phyloP scores from a whole-genome alignment of 139 green algal species.

The Closterium sp. region DNA sequence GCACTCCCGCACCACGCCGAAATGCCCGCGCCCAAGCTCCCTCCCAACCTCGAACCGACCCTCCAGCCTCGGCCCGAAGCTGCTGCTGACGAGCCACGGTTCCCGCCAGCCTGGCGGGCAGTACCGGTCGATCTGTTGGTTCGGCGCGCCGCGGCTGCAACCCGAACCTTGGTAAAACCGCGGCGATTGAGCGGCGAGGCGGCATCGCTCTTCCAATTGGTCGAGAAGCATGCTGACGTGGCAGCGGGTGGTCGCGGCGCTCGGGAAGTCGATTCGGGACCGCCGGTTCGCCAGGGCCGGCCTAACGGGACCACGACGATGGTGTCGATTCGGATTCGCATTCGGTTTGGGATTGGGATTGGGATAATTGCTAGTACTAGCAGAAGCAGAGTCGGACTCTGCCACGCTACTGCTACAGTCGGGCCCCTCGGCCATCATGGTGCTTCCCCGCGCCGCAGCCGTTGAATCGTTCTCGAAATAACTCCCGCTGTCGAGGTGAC shows the following conservation, averaged over 20 bases:
- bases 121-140: neutral
- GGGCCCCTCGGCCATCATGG: too few relatives aligned
- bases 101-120: neutral
- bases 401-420: neutral
- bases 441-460: too few relatives aligned
- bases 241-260: neutral
- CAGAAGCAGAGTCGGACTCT: neutral
- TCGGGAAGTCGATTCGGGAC: neutral
- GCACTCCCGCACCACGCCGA: slow-evolving; percentile 12
- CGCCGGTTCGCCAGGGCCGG: too few relatives aligned
- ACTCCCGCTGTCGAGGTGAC: too few relatives aligned
- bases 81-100: neutral
- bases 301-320: too few relatives aligned
- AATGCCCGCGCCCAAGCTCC: slow-evolving; percentile 13
- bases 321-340: too few relatives aligned
- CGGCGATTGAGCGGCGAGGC: neutral
- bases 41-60: neutral
- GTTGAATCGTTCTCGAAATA: neutral
- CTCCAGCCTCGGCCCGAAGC: neutral
- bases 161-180: neutral
- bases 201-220: neutral
- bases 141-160: neutral
- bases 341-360: too few relatives aligned
- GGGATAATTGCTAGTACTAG: too few relatives aligned
- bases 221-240: neutral